Evolutionary conservation across 2,329 filamentous ascomycete species (phyloP), one percentile per base, ranked within the genome.

Genomic region (Acephala macrosclerotiorum): DNA sequence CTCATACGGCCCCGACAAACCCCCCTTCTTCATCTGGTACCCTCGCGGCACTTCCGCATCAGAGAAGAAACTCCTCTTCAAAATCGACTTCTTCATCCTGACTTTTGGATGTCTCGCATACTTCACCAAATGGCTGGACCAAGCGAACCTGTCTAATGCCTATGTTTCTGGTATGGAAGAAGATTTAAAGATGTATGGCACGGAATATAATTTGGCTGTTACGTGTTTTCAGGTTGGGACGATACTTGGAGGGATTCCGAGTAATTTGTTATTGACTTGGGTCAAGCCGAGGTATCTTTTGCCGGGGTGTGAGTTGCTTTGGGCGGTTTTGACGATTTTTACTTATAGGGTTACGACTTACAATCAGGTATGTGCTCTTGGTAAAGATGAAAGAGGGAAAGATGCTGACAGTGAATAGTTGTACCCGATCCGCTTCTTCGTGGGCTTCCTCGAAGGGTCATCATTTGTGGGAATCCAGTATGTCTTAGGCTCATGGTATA

Each of bases 151-250:
- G 38, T 59, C 55, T 26, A 71, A 68, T 61, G 69, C 69, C 3
- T 76, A 72, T 58, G 72, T 75, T 0, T 72, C 68, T 35, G 74
- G 74, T 5, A 76, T 76, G 74, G 64, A 67, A 58, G 77, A 83
- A 60, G 78, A 84, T 61, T 76, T 85, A 4, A 70, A 76, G 2
- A 72, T 87, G 9, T 82, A 84, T 53, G 79, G 80, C 1, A 87
- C 87, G 65, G 78, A 88, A 65, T 78, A 86, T 38, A 86, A 87
- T 65, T 82, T 84, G 60, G 74, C 80, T 61, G 78, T 75, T 59
- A 82, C 85, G 0, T 82, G 80, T 45, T 89, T 86, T 80, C 87
- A 84, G 0, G 81, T 68, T 42, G 68, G 68, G 2, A 47, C 55
- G 12, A 66, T 70, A 38, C 38, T 70, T 29, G 65, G 64, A 22